A percentile compares a stretch with the other conserved stretches of the same genome.
phyloP scores from a whole-genome alignment of 352 stramenopile genomes.

The Halophytophthora polymorphica region DNA sequence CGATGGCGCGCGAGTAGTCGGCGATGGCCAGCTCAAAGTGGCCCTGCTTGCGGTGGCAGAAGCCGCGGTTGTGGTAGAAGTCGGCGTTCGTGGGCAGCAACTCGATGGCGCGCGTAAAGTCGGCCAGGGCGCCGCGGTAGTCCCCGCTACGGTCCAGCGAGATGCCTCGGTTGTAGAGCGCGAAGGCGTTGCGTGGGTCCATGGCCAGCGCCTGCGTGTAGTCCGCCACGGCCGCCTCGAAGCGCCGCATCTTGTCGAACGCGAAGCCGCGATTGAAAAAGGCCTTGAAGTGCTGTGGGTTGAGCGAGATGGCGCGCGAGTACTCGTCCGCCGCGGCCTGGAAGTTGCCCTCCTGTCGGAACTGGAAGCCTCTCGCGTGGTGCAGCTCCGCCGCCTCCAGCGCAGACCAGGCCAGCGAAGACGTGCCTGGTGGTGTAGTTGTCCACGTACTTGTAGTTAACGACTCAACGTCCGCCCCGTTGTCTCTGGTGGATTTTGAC shows the following conservation, averaged over 20 bases:
- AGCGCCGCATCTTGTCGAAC: conserved; percentile 74
- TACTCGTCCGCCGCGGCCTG: conserved; percentile 75
- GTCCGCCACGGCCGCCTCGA: conserved; percentile 75
- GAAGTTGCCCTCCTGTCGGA: conserved; percentile 82
- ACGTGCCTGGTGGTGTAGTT: background rate
- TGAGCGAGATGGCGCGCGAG: conserved; percentile 62
- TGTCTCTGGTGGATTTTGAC: background rate
- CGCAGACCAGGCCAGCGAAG: background rate
- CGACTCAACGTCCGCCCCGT: background rate
- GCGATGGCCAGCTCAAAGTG: conserved; percentile 75
- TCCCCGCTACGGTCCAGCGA: conserved; percentile 80
- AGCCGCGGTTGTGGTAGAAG: conserved; percentile 84
- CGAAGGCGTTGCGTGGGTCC: conserved; percentile 72
- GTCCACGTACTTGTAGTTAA: background rate
- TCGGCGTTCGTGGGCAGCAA: conserved; percentile 71
- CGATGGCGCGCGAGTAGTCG: conserved; percentile 75
- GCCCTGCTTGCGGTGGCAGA: conserved; percentile 80
- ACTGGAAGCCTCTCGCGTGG: conserved; percentile 64
- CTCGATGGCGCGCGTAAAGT: conserved; percentile 81
- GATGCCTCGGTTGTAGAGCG: conserved; percentile 84
- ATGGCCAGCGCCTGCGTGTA: conserved; percentile 70
- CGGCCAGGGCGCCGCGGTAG: conserved; percentile 74
- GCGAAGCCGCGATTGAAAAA: conserved; percentile 89
- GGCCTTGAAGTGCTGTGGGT: conserved; percentile 85
- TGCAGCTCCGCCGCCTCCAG: conserved; percentile 45